Evolutionary conservation across 2,329 filamentous ascomycete genomes (phyloP).

Genomic region (Aaosphaeria arxii): DNA sequence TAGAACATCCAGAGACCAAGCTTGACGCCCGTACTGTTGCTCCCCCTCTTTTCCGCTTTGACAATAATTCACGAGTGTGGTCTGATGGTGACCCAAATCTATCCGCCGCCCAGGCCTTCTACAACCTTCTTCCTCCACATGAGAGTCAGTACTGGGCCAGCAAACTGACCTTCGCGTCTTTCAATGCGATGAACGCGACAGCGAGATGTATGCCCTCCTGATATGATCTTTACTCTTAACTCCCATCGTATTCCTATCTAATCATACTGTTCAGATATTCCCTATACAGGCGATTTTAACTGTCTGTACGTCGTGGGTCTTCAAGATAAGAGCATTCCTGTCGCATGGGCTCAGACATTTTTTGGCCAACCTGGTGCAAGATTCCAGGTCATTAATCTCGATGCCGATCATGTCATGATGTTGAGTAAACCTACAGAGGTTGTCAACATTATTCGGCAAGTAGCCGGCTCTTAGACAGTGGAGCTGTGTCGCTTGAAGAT

Average conservation of each 20-base stretch:
- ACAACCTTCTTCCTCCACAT: slow-evolving; percentile 16
- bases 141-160: slow-evolving; percentile 6
- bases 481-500: too few relatives aligned
- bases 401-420: slow-evolving; percentile 20
- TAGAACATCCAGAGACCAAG: slow-evolving; percentile 8
- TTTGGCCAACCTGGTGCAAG: slow-evolving; percentile 15
- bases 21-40: slow-evolving; percentile 13
- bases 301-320: slow-evolving; percentile 16
- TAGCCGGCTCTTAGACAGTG: background rate
- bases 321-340: slow-evolving; percentile 17
- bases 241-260: too few relatives aligned
- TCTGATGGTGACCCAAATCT: slow-evolving; percentile 10
- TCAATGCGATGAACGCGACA: slow-evolving; percentile 16
- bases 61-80: slow-evolving; percentile 5
- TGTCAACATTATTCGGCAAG: slow-evolving; percentile 8
- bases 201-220: slow-evolving; percentile 8
- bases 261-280: slow-evolving; percentile 5
- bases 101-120: slow-evolving; percentile 17
- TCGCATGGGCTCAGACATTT: slow-evolving; percentile 10
- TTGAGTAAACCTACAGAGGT: slow-evolving; percentile 20
- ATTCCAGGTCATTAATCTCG: slow-evolving; percentile 11
- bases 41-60: slow-evolving; percentile 17
- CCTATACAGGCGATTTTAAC: slow-evolving; percentile 21
- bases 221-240: too few relatives aligned
- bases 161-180: slow-evolving; percentile 14